phyloP scores from a whole-genome alignment of 768 basidiomycete genomes.

The Rhodotorula toruloides region DNA sequence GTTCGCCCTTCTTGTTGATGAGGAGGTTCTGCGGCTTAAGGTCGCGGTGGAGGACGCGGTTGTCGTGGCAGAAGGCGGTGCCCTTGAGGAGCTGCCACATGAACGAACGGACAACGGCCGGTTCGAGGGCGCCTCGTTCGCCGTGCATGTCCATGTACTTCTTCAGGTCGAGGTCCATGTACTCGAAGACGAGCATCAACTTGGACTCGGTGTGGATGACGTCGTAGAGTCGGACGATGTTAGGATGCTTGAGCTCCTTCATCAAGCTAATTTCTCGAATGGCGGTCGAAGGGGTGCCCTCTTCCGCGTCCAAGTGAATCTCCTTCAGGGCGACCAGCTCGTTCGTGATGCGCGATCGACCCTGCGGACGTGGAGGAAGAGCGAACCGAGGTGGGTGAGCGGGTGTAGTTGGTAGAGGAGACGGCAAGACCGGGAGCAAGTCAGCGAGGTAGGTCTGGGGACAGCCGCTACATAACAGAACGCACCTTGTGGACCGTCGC shows the following conservation, averaged over 20 bases:
- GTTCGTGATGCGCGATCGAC: constrained; percentile 92
- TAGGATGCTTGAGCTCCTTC: constrained; percentile 99
- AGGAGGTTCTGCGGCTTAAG: constrained; percentile 97
- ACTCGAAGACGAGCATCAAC: constrained; percentile 96
- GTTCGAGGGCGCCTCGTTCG: constrained; percentile 85
- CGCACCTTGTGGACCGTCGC: constrained; percentile 51
- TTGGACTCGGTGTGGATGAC: constrained; percentile 99
- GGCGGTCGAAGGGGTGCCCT: constrained; percentile 96
- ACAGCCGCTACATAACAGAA: background rate
- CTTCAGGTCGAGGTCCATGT: constrained; percentile 95
- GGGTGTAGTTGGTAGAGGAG: too few species aligned
- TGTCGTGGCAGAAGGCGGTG: constrained; percentile 97
- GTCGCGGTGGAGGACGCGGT: constrained; percentile 94
- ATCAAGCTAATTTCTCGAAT: constrained; percentile 98
- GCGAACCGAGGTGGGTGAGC: background rate
- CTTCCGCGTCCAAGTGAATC: constrained; percentile 98
- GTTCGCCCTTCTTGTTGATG: constrained; percentile 92
- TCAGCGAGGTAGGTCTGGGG: background rate
- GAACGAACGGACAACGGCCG: constrained; percentile 79
- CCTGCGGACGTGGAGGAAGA: constrained; percentile 51
- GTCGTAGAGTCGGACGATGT: constrained; percentile 95
- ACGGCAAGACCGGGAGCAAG: background rate
- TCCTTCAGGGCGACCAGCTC: constrained; percentile 98
- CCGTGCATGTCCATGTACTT: constrained; percentile 99
- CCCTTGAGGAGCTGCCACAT: constrained; percentile 97